These are phyloP conservation scores for Sporothrix globosa DNA, from an alignment of 2,329 filamentous ascomycete genomes.

Conservation along the genomic window DNA sequence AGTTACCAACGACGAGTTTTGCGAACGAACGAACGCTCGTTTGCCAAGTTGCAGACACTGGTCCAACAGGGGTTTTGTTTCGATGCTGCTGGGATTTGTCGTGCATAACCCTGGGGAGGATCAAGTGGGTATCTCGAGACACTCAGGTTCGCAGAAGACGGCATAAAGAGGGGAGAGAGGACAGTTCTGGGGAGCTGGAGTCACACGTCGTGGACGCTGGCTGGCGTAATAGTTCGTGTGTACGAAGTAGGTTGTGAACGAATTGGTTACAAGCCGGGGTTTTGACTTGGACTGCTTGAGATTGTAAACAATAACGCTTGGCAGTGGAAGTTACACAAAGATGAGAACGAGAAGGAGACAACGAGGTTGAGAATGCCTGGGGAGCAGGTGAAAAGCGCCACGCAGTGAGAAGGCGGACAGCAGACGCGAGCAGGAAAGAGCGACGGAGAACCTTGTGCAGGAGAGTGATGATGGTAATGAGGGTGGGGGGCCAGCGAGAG, in stretches of 20 bases:
- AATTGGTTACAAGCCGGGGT: not conserved
- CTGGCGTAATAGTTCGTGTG: not conserved
- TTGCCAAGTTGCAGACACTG: not conserved
- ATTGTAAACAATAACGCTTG: not conserved
- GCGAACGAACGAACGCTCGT: not conserved
- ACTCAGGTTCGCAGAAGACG: not conserved
- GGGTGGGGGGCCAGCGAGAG: not conserved
- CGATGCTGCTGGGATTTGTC: not conserved
- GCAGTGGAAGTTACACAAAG: not conserved
- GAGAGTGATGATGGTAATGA: not conserved
- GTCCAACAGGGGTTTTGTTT: conserved; percentile 11
- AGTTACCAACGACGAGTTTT: not conserved
- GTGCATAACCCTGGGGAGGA: no score
- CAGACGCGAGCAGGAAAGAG: conserved; percentile 2
- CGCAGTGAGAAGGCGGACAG: not conserved
- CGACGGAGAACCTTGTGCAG: not conserved
- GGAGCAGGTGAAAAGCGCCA: not conserved
- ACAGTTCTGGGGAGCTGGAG: not conserved
- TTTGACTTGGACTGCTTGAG: not conserved
- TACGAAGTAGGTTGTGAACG: not conserved
- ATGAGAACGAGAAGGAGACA: not conserved
- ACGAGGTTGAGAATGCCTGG: not conserved
- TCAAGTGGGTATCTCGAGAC: not conserved
- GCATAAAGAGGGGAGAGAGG: no score
- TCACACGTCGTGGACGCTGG: not conserved